phyloP scores from a whole-genome alignment of 805 yeast species.

The Saturnispora dispora region DNA sequence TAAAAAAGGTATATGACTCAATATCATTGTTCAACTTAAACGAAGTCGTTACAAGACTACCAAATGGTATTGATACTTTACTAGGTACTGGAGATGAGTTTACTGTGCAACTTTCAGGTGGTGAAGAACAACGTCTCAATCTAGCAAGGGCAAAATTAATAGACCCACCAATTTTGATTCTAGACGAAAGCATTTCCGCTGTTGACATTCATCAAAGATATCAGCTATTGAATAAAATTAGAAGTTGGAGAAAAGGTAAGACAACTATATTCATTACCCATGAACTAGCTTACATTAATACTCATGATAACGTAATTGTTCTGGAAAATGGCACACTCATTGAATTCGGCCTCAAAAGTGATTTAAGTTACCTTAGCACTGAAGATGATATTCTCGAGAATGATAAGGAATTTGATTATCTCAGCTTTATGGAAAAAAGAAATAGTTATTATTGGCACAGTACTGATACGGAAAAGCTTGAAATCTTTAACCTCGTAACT shows the following conservation, averaged over 20 bases:
- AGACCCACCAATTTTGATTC: slow-evolving; percentile 63
- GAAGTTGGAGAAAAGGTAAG: slow-evolving; percentile 50
- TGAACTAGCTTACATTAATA: slow-evolving; percentile 48
- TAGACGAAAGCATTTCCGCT: slow-evolving; percentile 86
- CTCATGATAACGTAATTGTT: slow-evolving; percentile 46
- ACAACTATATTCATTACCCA: slow-evolving; percentile 83
- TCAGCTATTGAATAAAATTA: slow-evolving; percentile 40
- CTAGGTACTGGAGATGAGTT: slow-evolving; percentile 24
- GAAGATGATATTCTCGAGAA: neutral
- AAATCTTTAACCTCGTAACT: neutral
- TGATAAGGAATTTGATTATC: neutral
- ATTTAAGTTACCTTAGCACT: slow-evolving; percentile 4
- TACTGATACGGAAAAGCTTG: neutral
- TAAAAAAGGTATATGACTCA: slow-evolving; percentile 33
- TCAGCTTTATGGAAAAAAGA: neutral
- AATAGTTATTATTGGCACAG: slow-evolving; percentile 2
- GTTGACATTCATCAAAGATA: slow-evolving; percentile 48
- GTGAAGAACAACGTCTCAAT: slow-evolving; percentile 79
- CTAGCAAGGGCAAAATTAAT: slow-evolving; percentile 74
- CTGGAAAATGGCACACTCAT: slow-evolving; percentile 51
- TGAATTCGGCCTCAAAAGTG: slow-evolving; percentile 34
- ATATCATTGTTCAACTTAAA: slow-evolving; percentile 43
- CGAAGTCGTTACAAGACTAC: slow-evolving; percentile 38
- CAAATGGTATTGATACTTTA: slow-evolving; percentile 46
- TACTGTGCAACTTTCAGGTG: slow-evolving; percentile 66